Evolutionary conservation across 345 rosid genomes (phyloP), one percentile per base, ranked within the genome.

Genomic region (Tarenaya hassleriana): DNA sequence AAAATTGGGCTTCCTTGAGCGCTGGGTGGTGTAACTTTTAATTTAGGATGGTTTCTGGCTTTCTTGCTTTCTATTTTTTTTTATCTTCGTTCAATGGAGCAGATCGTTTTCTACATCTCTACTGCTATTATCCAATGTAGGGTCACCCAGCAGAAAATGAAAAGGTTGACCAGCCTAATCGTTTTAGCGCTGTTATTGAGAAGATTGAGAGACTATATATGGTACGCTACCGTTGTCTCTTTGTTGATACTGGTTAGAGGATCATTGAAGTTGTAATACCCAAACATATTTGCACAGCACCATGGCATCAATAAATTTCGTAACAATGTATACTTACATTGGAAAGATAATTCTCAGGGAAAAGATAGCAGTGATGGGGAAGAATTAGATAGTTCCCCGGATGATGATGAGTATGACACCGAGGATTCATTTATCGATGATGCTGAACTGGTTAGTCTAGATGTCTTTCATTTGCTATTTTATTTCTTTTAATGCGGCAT

Each of bases 361-460:
- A 91, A 78, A 69, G 88, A 86, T 70, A 84, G 96, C 60, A 87
- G 98, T 51, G 98, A 91, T 47, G 97, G 83, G 43, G 98, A 82
- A 67, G 89, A 82, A 61, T 78, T 84, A 44, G 77, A 79, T 64
- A 86, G 86, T 70, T 65, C 71, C 46, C 96, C 92, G 1, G 92
- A 91, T 56, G 98, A 91, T 55, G 92, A 91, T 50, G 92, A 91
- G 51, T 91, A 91, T 66, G 98, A 91, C 63, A 87, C 98, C 3
- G 96, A 81, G 65, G 98, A 91, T 67, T 91, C 98, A 19, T 91
- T 91, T 67, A 91, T 91, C 47, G 98, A 91, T 54, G 98, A 91
- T 56, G 82, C 69, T 16, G 98, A 91, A 65, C 75, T 91, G 96
- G 98, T 91, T 62, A 52, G 88, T 73, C 27, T 33, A 31, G 24